A percentile compares a stretch with the other conserved stretches of the same genome.
Evolutionary conservation across 2,329 filamentous ascomycete genomes (phyloP).

Genomic region (Thelonectria rubi): DNA sequence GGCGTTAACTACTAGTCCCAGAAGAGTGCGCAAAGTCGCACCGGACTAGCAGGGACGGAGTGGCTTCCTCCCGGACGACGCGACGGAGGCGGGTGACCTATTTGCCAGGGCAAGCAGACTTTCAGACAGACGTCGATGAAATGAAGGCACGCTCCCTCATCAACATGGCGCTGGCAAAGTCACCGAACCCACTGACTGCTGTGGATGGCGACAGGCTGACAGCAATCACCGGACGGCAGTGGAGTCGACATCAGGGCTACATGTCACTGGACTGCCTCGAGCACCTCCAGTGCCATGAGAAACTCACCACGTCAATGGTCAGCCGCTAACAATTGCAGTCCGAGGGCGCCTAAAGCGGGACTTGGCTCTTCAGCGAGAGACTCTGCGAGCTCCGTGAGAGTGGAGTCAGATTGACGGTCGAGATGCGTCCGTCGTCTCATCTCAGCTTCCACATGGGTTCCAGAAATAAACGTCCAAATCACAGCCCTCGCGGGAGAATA

Average conservation of each 20-base stretch:
- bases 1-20: too few species aligned
- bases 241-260: constrained; percentile 1
- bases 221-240: constrained; percentile 6
- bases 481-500: not conserved
- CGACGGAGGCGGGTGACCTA: not conserved
- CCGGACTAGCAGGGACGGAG: not conserved
- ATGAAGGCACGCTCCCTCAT: not conserved
- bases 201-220: not conserved
- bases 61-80: not conserved
- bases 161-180: not conserved
- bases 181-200: not conserved
- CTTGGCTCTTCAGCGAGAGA: not conserved
- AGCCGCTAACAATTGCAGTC: not conserved
- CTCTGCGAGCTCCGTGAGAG: not conserved
- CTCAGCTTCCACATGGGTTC: constrained; percentile 18
- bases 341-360: constrained; percentile 18
- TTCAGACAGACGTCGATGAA: not conserved
- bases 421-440: constrained; percentile 19
- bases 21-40: too few species aligned
- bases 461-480: constrained; percentile 21
- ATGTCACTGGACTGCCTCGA: not conserved
- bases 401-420: not conserved
- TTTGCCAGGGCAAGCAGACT: not conserved
- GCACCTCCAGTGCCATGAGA: not conserved
- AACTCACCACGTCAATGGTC: constrained; percentile 12